Percentiles rank a stretch among this genome's conserved stretches.
phyloP scores from a whole-genome alignment of 352 stramenopile species.

The Pythium sukuiense region DNA sequence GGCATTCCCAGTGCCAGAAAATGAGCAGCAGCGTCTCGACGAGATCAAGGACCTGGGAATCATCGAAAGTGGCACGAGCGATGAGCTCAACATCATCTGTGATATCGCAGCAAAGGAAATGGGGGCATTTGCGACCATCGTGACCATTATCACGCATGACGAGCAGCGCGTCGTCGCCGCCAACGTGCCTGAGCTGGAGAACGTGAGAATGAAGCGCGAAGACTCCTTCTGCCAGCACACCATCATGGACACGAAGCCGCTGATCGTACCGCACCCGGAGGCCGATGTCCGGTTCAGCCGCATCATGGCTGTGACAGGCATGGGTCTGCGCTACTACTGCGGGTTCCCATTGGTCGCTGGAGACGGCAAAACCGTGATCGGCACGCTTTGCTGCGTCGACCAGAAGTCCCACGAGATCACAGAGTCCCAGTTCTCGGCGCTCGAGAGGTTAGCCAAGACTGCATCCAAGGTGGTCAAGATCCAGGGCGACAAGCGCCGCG shows the following conservation, averaged over 20 bases:
- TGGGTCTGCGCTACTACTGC: slow-evolving; percentile 65
- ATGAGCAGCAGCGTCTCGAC: slow-evolving; percentile 48
- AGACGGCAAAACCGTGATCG: slow-evolving; percentile 46
- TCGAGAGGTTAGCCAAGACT: slow-evolving; percentile 9
- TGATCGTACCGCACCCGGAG: slow-evolving; percentile 53
- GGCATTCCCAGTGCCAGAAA: slow-evolving; percentile 32
- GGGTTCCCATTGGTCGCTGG: slow-evolving; percentile 50
- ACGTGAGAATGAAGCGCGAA: slow-evolving; percentile 40
- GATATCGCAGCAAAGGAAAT: slow-evolving; percentile 57
- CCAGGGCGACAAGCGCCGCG: background rate
- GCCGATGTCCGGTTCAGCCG: slow-evolving; percentile 57
- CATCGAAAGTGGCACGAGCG: slow-evolving; percentile 37
- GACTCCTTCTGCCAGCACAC: slow-evolving; percentile 42
- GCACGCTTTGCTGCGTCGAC: slow-evolving; percentile 27
- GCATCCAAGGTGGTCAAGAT: slow-evolving; percentile 4
- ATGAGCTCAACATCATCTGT: slow-evolving; percentile 72
- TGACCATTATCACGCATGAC: slow-evolving; percentile 59
- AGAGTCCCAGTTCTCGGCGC: slow-evolving; percentile 12
- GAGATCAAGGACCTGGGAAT: slow-evolving; percentile 43
- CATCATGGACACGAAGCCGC: slow-evolving; percentile 54
- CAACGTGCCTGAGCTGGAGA: slow-evolving; percentile 26
- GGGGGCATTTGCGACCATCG: slow-evolving; percentile 46
- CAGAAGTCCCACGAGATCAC: slow-evolving; percentile 8
- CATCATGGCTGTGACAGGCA: slow-evolving; percentile 17
- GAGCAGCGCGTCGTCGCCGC: slow-evolving; percentile 45